These are phyloP conservation scores for Teratosphaeria gauchensis DNA, from an alignment of 2,329 filamentous ascomycete genomes.

Conservation along the genomic window DNA sequence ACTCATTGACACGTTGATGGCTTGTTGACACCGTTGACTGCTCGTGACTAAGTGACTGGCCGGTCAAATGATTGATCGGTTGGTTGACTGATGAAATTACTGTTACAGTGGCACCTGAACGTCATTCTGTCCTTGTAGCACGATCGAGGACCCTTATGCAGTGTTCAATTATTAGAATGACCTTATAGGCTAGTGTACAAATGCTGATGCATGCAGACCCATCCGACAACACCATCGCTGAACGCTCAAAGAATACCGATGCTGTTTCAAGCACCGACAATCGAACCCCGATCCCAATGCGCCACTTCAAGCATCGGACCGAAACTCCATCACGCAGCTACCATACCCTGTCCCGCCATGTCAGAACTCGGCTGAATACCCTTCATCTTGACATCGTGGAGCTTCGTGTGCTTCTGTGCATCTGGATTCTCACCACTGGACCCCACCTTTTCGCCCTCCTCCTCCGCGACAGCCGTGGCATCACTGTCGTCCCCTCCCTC, in stretches of 20 bases:
- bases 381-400: not conserved
- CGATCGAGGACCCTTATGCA: not conserved
- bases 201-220: not conserved
- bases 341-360: not conserved
- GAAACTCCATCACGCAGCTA: not conserved
- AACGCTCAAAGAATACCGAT: not conserved
- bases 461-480: not conserved
- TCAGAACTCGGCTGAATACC: not conserved
- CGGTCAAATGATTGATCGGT: too few species aligned
- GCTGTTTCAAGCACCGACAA: not conserved
- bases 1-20: too few species aligned
- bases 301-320: not conserved
- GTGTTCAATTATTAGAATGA: not conserved
- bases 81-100: too few species aligned
- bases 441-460: not conserved
- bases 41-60: too few species aligned
- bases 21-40: too few species aligned
- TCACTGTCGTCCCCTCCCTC: not conserved
- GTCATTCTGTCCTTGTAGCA: not conserved
- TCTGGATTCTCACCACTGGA: not conserved
- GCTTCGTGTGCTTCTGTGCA: not conserved
- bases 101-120: not conserved
- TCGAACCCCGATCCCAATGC: not conserved
- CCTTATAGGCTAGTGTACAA: not conserved
- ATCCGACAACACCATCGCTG: not conserved